Conservation (phyloP, 2,329 filamentous ascomycete species). For the Aspergillus thermomutatus region DNA sequence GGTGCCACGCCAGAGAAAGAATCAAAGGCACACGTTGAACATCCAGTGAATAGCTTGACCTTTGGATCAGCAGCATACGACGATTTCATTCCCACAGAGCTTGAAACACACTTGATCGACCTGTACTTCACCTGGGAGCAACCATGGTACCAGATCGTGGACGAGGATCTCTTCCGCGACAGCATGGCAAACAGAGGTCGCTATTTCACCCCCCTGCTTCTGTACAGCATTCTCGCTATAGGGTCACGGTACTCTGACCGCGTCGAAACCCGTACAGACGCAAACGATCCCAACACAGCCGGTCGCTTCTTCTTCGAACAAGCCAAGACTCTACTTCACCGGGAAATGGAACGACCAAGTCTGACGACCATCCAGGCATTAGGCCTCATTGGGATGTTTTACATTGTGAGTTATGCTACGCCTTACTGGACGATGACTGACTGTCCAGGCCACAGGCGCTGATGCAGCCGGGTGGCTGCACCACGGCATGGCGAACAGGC, state of each 20-base stretch:
- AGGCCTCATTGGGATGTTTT: slow-evolving; percentile 25
- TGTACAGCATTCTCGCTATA: slow-evolving; percentile 28
- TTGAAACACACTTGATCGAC: slow-evolving; percentile 30
- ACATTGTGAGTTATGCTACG: slow-evolving; percentile 23
- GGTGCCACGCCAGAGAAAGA: slow-evolving; percentile 9
- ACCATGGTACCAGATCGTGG: slow-evolving; percentile 35
- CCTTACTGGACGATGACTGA: background rate
- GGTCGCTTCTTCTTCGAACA: slow-evolving; percentile 30
- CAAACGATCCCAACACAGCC: slow-evolving; percentile 32
- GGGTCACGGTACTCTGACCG: slow-evolving; percentile 34
- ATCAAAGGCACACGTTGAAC: background rate
- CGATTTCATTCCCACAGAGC: slow-evolving; percentile 13
- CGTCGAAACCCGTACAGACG: slow-evolving; percentile 27
- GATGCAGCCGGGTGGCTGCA: slow-evolving; percentile 38
- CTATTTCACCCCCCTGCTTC: slow-evolving; percentile 29
- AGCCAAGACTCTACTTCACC: slow-evolving; percentile 20
- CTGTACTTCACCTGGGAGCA: slow-evolving; percentile 39
- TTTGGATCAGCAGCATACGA: too few species aligned
- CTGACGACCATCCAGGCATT: slow-evolving; percentile 39
- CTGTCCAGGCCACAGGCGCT: slow-evolving; percentile 28
- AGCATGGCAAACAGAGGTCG: slow-evolving; percentile 23
- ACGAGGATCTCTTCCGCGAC: slow-evolving; percentile 35
- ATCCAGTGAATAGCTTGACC: too few species aligned
- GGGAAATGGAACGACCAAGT: slow-evolving; percentile 26
- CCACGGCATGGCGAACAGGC: slow-evolving; percentile 36